Conservation (phyloP, 306 rosid genomes). For the Trichosanthes cucumerina region DNA sequence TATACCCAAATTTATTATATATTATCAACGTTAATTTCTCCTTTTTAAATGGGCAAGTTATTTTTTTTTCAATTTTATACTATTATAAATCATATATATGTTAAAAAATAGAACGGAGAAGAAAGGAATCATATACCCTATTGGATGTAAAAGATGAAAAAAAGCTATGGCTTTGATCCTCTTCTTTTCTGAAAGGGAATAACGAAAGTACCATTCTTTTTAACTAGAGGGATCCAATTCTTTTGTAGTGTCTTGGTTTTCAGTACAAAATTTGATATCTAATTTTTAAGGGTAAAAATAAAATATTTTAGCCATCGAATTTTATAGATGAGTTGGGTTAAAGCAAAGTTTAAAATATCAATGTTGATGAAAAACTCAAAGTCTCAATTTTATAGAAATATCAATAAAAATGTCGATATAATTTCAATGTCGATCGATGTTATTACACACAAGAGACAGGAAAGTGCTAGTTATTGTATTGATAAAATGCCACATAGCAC, state of each 20-base stretch:
- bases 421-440: no score
- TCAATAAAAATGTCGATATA: no score
- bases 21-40: not conserved
- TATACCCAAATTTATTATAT: not conserved
- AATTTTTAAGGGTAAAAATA: not conserved
- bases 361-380: no score
- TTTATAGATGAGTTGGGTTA: no score
- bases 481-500: no score
- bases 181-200: not conserved
- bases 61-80: not conserved
- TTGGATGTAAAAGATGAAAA: not conserved
- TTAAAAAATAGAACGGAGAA: not conserved
- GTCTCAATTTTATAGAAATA: no score
- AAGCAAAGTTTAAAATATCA: no score
- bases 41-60: not conserved
- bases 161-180: not conserved
- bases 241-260: not conserved
- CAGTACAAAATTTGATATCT: not conserved
- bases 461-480: no score
- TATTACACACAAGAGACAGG: no score
- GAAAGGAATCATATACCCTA: conserved; percentile 7
- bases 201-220: not conserved
- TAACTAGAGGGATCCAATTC: not conserved
- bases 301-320: not conserved
- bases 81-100: not conserved